phyloP scores from a whole-genome alignment of 2,329 filamentous ascomycete genomes.

The Fusarium humuli region DNA sequence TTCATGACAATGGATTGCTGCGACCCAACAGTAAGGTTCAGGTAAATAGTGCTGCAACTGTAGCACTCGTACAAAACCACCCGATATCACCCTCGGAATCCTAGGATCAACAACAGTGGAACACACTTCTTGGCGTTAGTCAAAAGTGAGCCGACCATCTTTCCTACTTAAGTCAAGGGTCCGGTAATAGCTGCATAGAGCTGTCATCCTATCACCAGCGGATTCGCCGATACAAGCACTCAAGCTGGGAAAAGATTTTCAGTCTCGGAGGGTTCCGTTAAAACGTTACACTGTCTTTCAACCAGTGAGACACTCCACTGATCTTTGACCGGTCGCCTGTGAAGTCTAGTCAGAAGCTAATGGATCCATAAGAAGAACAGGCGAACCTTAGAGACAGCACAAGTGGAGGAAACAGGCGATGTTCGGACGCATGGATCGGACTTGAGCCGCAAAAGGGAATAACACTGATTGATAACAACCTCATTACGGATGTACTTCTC shows the following conservation, averaged over 20 bases:
- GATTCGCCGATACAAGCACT: slow-evolving; percentile 25
- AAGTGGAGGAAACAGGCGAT: not conserved
- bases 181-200: slow-evolving; percentile 24
- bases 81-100: slow-evolving; percentile 1
- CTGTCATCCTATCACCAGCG: slow-evolving; percentile 1
- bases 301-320: not conserved
- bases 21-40: not conserved
- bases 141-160: slow-evolving; percentile 13
- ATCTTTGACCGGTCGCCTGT: too few species aligned
- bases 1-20: too few species aligned
- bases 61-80: not conserved
- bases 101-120: slow-evolving; percentile 8
- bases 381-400: too few species aligned
- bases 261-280: slow-evolving; percentile 6
- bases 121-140: slow-evolving; percentile 26
- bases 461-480: slow-evolving; percentile 33
- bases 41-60: not conserved
- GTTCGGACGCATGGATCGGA: slow-evolving; percentile 12
- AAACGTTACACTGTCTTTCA: not conserved
- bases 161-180: slow-evolving; percentile 8
- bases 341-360: too few species aligned
- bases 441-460: slow-evolving; percentile 9
- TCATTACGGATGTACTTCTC: slow-evolving; percentile 2
- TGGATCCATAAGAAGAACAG: not conserved
- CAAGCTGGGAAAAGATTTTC: slow-evolving; percentile 8